Percentiles rank a stretch among this genome's conserved stretches.
phyloP scores from a whole-genome alignment of 768 basidiomycete genomes.

The Butyriboletus loyo region DNA sequence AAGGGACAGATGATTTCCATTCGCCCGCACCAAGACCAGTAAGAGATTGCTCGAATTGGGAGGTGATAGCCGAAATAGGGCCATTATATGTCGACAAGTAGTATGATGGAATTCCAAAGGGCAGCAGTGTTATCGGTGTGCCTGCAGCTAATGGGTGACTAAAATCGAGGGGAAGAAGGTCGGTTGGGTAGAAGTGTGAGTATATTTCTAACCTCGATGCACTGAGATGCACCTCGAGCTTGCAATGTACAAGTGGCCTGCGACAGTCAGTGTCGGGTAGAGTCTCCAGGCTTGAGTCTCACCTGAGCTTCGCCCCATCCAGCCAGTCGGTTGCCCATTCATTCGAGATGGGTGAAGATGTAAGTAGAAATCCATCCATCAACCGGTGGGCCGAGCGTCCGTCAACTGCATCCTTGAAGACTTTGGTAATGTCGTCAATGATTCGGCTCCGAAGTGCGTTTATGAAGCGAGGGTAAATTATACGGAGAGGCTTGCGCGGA shows the following conservation, averaged over 20 bases:
- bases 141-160: slow-evolving; percentile 50
- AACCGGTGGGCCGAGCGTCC: slow-evolving; percentile 46
- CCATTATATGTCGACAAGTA: slow-evolving; percentile 69
- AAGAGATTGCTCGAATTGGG: slow-evolving; percentile 63
- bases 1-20: slow-evolving; percentile 36
- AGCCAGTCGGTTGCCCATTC: slow-evolving; percentile 72
- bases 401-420: slow-evolving; percentile 31
- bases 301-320: slow-evolving; percentile 49
- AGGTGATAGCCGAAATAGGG: slow-evolving; percentile 56
- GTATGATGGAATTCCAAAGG: slow-evolving; percentile 70
- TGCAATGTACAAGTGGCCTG: slow-evolving; percentile 60
- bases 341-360: slow-evolving; percentile 38
- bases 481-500: slow-evolving; percentile 45
- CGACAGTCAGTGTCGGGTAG: slow-evolving; percentile 11
- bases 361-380: slow-evolving; percentile 63
- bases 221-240: slow-evolving; percentile 53
- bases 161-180: slow-evolving; percentile 48
- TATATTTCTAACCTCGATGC: slow-evolving; percentile 57
- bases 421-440: slow-evolving; percentile 49
- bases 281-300: slow-evolving; percentile 6
- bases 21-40: slow-evolving; percentile 58
- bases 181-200: slow-evolving; percentile 55
- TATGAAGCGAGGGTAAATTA: slow-evolving; percentile 47
- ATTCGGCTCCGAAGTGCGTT: slow-evolving; percentile 56
- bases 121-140: slow-evolving; percentile 66